Evolutionary conservation across 179 eudicot genomes (phyloP), one percentile per base, ranked within the genome.

Genomic region (Vitellaria paradoxa): DNA sequence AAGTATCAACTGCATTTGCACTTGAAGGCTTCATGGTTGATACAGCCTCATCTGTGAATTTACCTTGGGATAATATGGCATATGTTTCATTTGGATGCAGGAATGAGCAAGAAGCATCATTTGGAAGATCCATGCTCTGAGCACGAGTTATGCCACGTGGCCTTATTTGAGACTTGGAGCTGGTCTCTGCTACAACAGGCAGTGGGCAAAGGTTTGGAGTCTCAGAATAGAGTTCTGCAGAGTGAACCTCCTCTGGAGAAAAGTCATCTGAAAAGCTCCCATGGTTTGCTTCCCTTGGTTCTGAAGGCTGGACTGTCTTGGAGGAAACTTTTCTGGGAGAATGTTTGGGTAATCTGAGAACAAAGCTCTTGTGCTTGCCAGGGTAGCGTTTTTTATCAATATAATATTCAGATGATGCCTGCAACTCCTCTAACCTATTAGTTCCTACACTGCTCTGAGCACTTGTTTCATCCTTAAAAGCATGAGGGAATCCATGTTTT

Each of bases 301-400:
- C 80, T 52, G 84, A 76, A 70, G 15, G 72, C 55, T 69, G 87
- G 78, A 82, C 68, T 50, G 74, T 52, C 78, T 84, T 85, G 47
- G 82, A 82, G 79, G 73, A 79, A 75, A 70, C 79, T 56, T 73
- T 73, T 66, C 55, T 82, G 12, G 81, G 81, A 57, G 87, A 82
- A 81, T 86, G 84, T 79, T 84, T 88, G 59, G 92, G 93, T 50
- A 91, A 69, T 59, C 85, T 81, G 70, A 90, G 91, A 72, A 90
- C 83, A 74, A 84, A 78, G 61, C 82, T 82, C 53, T 79, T 80
- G 65, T 81, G 84, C 66, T 86, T 82, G 15, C 76, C 75, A 75
- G 80, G 75, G 70, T 24, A 52, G 62, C 59, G 37, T 70, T 75
- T 66, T 26, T 24, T 56, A 64, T 61, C 77, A 30, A 68, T 50